These are phyloP conservation scores for Beauveria medogensis DNA, from an alignment of 2,329 filamentous ascomycete species.

Conservation along the genomic window DNA sequence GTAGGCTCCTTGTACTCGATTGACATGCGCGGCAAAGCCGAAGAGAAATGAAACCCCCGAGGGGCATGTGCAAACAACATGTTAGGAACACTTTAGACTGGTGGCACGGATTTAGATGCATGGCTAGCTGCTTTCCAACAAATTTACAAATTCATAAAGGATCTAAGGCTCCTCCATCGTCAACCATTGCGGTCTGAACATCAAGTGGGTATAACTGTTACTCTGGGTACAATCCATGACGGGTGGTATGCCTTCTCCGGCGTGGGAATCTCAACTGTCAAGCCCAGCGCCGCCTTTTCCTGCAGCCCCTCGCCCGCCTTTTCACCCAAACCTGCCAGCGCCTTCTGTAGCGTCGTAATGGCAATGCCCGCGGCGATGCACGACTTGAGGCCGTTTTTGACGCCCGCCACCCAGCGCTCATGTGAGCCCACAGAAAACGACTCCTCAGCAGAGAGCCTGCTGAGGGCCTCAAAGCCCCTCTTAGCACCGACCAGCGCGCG, in stretches of 20 bases:
- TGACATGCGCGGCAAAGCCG: neutral
- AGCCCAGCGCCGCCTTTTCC: slow-evolving; percentile 19
- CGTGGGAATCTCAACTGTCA: slow-evolving; percentile 45
- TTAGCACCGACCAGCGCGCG: slow-evolving; percentile 39
- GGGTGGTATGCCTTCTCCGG: slow-evolving; percentile 50
- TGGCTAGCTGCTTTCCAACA: neutral
- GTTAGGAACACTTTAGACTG: neutral
- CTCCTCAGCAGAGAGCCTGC: slow-evolving; percentile 41
- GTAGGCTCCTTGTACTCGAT: neutral
- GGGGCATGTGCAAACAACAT: neutral
- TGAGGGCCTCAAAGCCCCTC: slow-evolving; percentile 48
- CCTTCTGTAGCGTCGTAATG: slow-evolving; percentile 51
- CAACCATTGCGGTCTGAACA: neutral
- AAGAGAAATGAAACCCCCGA: neutral
- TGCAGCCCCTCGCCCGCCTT: neutral
- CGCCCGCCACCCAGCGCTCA: slow-evolving; percentile 52
- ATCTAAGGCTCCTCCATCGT: neutral
- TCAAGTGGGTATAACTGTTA: slow-evolving; percentile 21
- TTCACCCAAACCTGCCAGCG: slow-evolving; percentile 23
- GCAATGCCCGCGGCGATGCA: slow-evolving; percentile 63
- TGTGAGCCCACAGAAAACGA: slow-evolving; percentile 50
- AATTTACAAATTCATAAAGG: neutral
- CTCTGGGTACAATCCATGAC: slow-evolving; percentile 56
- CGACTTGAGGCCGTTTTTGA: slow-evolving; percentile 56
- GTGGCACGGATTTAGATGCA: neutral